Percentiles rank a stretch among this genome's conserved stretches.
Evolutionary conservation across 345 rosid genomes (phyloP).

Genomic region (Geranium brycei): DNA sequence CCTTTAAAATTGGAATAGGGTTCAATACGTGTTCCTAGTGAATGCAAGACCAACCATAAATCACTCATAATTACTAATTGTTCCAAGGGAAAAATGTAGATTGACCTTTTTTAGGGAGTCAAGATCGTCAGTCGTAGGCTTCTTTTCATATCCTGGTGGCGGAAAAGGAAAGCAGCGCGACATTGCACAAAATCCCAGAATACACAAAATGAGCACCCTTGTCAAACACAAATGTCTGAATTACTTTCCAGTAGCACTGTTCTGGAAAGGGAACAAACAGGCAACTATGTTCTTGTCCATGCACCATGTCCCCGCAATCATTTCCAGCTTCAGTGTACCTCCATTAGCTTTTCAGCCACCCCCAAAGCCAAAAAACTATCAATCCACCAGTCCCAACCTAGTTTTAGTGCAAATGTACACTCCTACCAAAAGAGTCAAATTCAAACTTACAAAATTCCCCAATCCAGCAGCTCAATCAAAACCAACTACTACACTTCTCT

Average conservation of each 20-base stretch:
- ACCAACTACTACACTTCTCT: slow-evolving; percentile 7
- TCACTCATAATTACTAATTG: neutral
- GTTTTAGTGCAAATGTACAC: slow-evolving; percentile 10
- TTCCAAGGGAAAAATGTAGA: slow-evolving; percentile 9
- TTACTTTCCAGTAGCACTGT: slow-evolving; percentile 31
- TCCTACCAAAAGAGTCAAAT: slow-evolving; percentile 10
- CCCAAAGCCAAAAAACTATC: slow-evolving; percentile 8
- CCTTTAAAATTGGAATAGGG: neutral
- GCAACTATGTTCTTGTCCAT: slow-evolving; percentile 41
- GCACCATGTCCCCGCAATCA: slow-evolving; percentile 54
- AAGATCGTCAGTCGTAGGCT: slow-evolving; percentile 37
- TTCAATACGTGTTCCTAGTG: slow-evolving; percentile 3
- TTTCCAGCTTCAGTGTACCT: slow-evolving; percentile 30
- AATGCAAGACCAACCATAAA: neutral
- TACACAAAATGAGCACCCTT: slow-evolving; percentile 13
- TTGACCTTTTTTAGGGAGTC: slow-evolving; percentile 64
- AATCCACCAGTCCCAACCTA: slow-evolving; percentile 8
- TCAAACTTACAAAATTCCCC: slow-evolving; percentile 7
- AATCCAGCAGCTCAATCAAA: slow-evolving; percentile 9
- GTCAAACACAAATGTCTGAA: slow-evolving; percentile 18
- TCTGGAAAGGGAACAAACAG: slow-evolving; percentile 43
- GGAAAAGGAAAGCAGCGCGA: slow-evolving; percentile 99
- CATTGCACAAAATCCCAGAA: slow-evolving; percentile 42
- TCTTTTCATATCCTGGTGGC: slow-evolving; percentile 93
- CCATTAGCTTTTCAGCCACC: slow-evolving; percentile 19